phyloP scores from a whole-genome alignment of 179 eudicot genomes.

The Silene coronaria region DNA sequence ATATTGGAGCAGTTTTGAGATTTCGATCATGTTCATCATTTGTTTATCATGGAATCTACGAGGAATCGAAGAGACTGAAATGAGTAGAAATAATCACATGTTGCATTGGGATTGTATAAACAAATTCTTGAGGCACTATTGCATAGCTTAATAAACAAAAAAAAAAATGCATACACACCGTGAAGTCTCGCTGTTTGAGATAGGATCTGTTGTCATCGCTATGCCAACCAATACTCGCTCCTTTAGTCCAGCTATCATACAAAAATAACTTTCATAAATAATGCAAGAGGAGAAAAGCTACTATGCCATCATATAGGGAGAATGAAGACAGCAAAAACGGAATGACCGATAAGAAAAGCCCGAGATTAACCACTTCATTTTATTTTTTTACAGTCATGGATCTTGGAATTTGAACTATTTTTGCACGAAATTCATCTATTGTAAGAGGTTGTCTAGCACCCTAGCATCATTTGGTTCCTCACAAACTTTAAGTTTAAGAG shows the following conservation, averaged over 20 bases:
- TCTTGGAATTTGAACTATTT: background rate
- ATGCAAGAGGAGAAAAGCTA: background rate
- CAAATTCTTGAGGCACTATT: background rate
- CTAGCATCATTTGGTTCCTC: no score
- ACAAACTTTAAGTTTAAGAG: no score
- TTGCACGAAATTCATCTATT: no score
- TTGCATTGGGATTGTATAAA: no score
- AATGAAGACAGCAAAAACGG: background rate
- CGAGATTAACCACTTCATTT: background rate
- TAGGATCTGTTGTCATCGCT: slow-evolving; percentile 92
- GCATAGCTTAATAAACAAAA: background rate
- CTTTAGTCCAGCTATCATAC: slow-evolving; percentile 68
- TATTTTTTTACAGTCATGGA: background rate
- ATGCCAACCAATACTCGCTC: slow-evolving; percentile 99
- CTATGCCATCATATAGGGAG: background rate
- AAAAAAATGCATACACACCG: slow-evolving; percentile 43
- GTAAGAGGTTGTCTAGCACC: no score
- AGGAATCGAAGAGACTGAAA: no score
- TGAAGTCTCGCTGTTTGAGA: slow-evolving; percentile 76
- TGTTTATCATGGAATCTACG: no score
- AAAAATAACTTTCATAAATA: slow-evolving; percentile 11
- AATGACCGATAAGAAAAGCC: no score
- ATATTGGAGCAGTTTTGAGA: no score
- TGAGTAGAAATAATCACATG: background rate
- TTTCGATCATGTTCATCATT: no score